Evolutionary conservation across 2,329 filamentous ascomycete genomes (phyloP), one percentile per base, ranked within the genome.

Genomic region (Phialocephala subalpina): DNA sequence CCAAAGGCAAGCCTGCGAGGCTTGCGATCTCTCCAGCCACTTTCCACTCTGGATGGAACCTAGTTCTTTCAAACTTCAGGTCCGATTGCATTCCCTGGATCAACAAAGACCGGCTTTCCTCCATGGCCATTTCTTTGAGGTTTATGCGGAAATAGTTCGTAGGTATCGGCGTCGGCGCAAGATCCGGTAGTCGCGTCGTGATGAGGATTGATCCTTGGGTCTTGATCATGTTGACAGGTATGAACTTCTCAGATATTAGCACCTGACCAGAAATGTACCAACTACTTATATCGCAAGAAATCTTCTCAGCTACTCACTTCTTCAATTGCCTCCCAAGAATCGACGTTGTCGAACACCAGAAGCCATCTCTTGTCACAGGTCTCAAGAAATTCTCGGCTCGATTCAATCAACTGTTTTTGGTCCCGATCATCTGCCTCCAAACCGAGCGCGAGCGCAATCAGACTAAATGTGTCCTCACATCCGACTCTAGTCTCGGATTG

Each of bases 401-500:
- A 14, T 57, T 52, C 58, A 1, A 67, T 69, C 49, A 70, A 47
- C 42, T 11, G 38, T 49, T 22, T 60, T 22, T 56, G 56, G 18
- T 62, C 61, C 55, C 58, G 55, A 29, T 67, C 63, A n/a, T 61
- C 60, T 18, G 64, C 63, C n/a, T 55, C 67, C 4, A 69, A 38
- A 12, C 42, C 58, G 11, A 71, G 47, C 5, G 22, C n/a, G 25
- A 62, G 12, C 16, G 69, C 69, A 36, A 71, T 68, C 3, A 67
- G 64, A 11, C 64, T 67, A 58, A 70, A 70, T 1, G 66, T 70
- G 33, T 70, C 67, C 2, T 59, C 55, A 22, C 52, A 61, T n/a
- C 66, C 69, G 1, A 69, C 66, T 18, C 60, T 49, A 0, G 69
- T 75, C 61, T 75, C 73, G 2, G 73, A 72, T 40, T 73, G 70